Conservation (phyloP, 1,284 basidiomycete species). For the Cutaneotrichosporon sp. region DNA sequence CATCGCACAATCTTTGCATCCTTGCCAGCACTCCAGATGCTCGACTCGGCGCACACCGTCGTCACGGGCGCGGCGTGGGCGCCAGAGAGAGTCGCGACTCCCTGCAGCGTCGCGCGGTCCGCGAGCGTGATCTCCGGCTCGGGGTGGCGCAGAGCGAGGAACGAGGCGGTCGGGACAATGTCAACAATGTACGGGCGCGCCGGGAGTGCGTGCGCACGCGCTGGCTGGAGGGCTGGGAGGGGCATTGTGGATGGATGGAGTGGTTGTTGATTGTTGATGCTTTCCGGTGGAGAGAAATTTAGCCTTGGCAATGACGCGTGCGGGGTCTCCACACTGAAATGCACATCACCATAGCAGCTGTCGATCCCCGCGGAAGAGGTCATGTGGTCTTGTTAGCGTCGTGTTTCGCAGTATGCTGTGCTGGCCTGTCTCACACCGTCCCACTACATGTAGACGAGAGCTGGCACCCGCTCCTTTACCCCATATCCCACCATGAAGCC, state of each 20-base stretch:
- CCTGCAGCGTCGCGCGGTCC: constrained; percentile 47
- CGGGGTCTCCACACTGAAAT: not conserved
- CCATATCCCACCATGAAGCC: not conserved
- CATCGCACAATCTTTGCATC: constrained; percentile 49
- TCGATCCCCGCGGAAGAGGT: no score
- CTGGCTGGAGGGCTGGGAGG: not conserved
- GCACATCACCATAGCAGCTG: no score
- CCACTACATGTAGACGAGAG: not conserved
- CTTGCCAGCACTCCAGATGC: constrained; percentile 47
- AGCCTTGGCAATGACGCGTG: not conserved
- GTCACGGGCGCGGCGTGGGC: constrained; percentile 44
- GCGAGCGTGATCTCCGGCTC: constrained; percentile 43
- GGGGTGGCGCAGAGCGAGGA: constrained; percentile 50
- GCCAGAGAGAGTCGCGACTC: constrained; percentile 41
- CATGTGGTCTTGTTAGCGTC: no score
- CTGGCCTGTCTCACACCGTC: no score
- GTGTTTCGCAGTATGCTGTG: no score
- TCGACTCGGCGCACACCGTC: constrained; percentile 30
- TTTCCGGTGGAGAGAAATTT: not conserved
- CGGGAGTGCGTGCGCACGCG: not conserved
- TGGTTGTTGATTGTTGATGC: not conserved
- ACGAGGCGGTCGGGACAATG: constrained; percentile 43
- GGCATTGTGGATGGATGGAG: not conserved
- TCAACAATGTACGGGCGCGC: constrained; percentile 43
- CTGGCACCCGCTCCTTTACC: no score